A percentile compares a stretch with the other conserved stretches of the same genome.
Conservation (phyloP, 257 asterid species). For the Solanum gandarillasii region DNA sequence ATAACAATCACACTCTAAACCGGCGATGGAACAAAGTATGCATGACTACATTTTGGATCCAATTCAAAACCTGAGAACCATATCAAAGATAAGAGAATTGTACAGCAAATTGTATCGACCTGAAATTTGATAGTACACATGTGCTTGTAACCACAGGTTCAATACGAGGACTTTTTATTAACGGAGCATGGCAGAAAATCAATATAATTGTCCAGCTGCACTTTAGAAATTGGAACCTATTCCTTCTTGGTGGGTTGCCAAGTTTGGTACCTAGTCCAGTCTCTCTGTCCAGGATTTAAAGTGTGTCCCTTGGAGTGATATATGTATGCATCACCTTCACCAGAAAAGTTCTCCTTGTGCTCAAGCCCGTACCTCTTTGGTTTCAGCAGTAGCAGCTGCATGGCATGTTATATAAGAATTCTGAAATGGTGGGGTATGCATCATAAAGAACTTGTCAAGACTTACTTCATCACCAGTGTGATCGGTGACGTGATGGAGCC, state of each 20-base stretch:
- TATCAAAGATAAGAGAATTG: neutral
- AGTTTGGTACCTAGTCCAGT: conserved; percentile 86
- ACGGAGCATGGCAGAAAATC: conserved; percentile 2
- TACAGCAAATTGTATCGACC: neutral
- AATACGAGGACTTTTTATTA: conserved; percentile 27
- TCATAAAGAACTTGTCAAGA: neutral
- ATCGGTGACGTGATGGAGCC: conserved; percentile 91
- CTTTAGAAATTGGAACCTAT: neutral
- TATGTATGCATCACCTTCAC: conserved; percentile 94
- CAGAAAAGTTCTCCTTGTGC: conserved; percentile 87
- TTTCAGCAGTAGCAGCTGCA: conserved; percentile 84
- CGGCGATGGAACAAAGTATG: neutral
- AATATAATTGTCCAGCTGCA: conserved; percentile 14
- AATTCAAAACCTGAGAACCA: neutral
- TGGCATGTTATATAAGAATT: conserved; percentile 9
- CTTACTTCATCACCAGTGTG: conserved; percentile 95
- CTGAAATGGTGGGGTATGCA: neutral
- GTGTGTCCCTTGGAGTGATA: conserved; percentile 95
- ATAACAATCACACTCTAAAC: neutral
- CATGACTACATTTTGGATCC: neutral
- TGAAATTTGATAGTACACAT: neutral
- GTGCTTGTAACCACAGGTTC: neutral
- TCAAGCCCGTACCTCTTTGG: conserved; percentile 86
- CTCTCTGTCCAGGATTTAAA: conserved; percentile 91
- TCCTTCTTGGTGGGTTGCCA: conserved; percentile 73